Evolutionary conservation across 2,329 filamentous ascomycete genomes (phyloP).

Genomic region (Paracorniculantispora psalliotae): DNA sequence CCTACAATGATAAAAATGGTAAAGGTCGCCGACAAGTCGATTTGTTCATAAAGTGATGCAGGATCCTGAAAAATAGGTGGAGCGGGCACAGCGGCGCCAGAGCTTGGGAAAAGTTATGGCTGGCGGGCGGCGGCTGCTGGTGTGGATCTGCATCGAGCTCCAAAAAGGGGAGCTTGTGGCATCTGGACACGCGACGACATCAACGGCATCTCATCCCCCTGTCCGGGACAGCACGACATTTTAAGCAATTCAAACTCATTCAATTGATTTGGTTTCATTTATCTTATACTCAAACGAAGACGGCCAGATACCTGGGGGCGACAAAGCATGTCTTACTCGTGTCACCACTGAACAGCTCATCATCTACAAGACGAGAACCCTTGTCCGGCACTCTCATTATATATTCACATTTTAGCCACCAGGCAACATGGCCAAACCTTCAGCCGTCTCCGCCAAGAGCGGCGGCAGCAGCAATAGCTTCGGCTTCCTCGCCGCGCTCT

Average conservation of each 20-base stretch:
- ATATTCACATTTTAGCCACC: neutral
- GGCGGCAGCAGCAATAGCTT: conserved; percentile 5
- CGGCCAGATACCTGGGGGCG: neutral
- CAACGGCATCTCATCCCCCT: neutral
- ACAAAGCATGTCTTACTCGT: neutral
- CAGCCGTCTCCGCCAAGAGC: neutral
- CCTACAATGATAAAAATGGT: neutral
- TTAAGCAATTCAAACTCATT: too few species aligned
- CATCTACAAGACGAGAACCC: neutral
- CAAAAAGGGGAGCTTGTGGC: conserved; percentile 4
- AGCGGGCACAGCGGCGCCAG: neutral
- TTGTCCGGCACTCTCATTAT: neutral
- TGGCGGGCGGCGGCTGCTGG: neutral
- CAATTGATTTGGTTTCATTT: too few species aligned
- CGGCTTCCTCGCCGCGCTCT: conserved; percentile 20
- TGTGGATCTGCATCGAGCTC: conserved; percentile 9
- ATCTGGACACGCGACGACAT: neutral
- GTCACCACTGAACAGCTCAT: neutral
- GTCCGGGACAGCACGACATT: neutral
- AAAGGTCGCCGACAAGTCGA: neutral
- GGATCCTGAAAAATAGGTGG: neutral
- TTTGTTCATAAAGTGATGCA: neutral
- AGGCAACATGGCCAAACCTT: neutral
- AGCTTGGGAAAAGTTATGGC: conserved; percentile 9
- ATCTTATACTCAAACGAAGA: too few species aligned